Evolutionary conservation across 2,329 filamentous ascomycete genomes (phyloP).

Genomic region (Alternaria ethzedia): DNA sequence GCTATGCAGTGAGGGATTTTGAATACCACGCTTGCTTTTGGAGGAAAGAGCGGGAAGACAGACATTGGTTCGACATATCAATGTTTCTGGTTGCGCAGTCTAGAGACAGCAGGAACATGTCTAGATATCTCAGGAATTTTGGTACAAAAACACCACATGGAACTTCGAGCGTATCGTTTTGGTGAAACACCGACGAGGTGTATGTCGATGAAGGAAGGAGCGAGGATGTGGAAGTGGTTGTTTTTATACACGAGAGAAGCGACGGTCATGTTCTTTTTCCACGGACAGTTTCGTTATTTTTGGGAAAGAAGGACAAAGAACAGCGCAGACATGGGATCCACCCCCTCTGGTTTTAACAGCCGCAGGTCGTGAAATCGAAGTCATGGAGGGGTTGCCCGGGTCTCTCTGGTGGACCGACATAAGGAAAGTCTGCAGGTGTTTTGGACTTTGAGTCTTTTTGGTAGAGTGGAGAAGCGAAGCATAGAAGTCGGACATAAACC

Average conservation of each 20-base stretch:
- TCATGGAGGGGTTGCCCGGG: neutral
- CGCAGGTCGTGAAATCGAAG: neutral
- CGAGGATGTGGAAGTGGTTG: neutral
- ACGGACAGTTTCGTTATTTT: too few species aligned
- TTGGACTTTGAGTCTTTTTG: neutral
- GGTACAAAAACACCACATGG: neutral
- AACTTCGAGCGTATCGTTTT: neutral
- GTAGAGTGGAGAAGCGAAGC: neutral
- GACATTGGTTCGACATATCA: fast-evolving
- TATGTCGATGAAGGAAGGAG: neutral
- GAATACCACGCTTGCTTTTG: neutral
- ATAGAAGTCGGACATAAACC: neutral
- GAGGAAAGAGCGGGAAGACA: neutral
- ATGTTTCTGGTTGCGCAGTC: neutral
- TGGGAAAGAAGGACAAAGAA: neutral
- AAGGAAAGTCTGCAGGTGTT: neutral
- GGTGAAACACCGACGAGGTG: neutral
- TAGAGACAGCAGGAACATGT: neutral
- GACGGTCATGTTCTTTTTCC: neutral
- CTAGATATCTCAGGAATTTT: too few species aligned
- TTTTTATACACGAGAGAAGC: neutral
- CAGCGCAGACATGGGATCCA: neutral
- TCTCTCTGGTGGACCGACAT: neutral
- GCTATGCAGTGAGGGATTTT: neutral
- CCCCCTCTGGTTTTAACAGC: neutral